Conservation (phyloP, 352 stramenopile genomes). For the Phytophthora hibernalis region DNA sequence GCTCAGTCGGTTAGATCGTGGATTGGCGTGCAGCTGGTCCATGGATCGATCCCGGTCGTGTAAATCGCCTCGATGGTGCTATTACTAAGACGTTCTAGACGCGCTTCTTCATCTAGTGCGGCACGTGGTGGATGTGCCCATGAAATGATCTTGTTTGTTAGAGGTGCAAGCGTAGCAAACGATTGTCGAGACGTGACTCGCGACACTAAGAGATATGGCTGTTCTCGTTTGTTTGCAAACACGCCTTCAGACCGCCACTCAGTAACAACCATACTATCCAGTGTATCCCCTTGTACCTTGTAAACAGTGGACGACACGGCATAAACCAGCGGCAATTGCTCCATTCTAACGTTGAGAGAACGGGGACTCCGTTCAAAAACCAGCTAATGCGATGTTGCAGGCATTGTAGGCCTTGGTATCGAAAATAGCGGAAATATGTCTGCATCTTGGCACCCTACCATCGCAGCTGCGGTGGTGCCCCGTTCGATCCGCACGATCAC, state of each 20-base stretch:
- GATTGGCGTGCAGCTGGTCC: no score
- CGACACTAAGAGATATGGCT: conserved; percentile 20
- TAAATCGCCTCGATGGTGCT: neutral
- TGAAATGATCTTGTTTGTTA: conserved; percentile 3
- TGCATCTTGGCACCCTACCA: neutral
- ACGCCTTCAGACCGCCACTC: conserved; percentile 1
- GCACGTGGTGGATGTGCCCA: conserved; percentile 5
- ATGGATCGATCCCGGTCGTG: no score
- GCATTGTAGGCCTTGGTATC: neutral
- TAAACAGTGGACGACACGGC: conserved; percentile 20
- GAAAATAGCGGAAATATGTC: conserved; percentile 20
- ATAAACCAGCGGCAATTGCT: conserved; percentile 24
- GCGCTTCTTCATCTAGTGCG: conserved; percentile 18
- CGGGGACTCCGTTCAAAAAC: neutral
- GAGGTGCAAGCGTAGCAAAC: conserved; percentile 5
- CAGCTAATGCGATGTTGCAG: neutral
- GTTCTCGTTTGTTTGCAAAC: conserved; percentile 9
- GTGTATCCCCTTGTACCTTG: conserved; percentile 22
- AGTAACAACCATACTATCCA: conserved; percentile 12
- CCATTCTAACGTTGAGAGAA: conserved; percentile 1
- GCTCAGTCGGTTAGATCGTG: no score
- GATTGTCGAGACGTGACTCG: conserved; percentile 7
- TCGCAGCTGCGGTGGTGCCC: neutral
- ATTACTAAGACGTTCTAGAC: conserved; percentile 5
- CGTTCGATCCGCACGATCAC: conserved; percentile 4